Evolutionary conservation across 163 green algal species (phyloP).

Genomic region (Trebouxiophyceae sp.): DNA sequence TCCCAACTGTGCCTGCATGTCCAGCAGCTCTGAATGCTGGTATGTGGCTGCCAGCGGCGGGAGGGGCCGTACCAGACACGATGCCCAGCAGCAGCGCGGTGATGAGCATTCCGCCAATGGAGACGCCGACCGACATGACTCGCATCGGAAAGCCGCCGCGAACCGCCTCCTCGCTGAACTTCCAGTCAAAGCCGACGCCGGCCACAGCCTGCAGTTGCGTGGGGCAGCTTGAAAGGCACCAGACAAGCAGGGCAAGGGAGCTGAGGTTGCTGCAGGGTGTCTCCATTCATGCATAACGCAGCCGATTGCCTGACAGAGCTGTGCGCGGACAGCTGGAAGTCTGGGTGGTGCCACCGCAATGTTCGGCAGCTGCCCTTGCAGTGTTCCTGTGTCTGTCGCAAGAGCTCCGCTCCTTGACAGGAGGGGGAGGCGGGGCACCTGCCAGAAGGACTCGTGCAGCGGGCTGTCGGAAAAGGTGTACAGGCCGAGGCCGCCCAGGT

Average conservation of each 20-base stretch:
- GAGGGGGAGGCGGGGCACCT: conserved; percentile 3
- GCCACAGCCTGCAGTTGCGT: conserved; percentile 3
- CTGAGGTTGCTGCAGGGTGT: neutral
- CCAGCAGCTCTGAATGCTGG: too few relatives aligned
- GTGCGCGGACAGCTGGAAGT: too few relatives aligned
- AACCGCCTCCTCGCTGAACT: conserved; percentile 18
- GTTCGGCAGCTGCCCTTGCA: too few relatives aligned
- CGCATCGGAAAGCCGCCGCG: conserved; percentile 12
- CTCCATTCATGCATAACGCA: too few relatives aligned
- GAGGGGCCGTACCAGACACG: conserved; percentile 23
- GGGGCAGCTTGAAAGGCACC: neutral
- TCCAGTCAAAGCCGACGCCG: conserved; percentile 33
- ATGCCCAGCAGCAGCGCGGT: conserved; percentile 51
- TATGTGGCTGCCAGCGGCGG: too few relatives aligned
- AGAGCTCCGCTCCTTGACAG: too few relatives aligned
- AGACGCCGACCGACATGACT: conserved; percentile 24
- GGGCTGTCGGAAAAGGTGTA: conserved; percentile 14
- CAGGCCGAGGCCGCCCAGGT: conserved; percentile 27
- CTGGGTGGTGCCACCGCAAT: too few relatives aligned
- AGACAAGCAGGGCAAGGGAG: neutral
- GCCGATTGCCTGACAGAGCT: too few relatives aligned
- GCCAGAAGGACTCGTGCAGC: conserved; percentile 20
- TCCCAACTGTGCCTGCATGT: too few relatives aligned
- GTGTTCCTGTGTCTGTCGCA: too few relatives aligned
- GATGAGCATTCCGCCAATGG: conserved; percentile 39